phyloP scores from a whole-genome alignment of 2,329 filamentous ascomycete species.

The Aspergillus terreus region DNA sequence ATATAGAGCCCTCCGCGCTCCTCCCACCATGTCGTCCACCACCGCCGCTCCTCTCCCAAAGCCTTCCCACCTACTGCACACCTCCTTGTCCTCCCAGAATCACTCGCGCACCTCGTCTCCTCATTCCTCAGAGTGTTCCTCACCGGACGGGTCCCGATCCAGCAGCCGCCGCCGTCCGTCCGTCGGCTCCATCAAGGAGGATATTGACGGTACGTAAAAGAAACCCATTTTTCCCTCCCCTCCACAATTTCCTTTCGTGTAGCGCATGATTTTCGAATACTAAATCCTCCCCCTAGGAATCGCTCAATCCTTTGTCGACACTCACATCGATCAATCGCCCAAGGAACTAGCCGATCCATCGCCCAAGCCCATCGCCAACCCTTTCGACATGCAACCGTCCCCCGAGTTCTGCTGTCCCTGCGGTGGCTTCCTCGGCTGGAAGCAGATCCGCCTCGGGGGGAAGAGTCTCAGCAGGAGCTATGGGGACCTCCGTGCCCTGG shows the following conservation, averaged over 20 bases:
- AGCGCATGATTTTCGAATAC: neutral
- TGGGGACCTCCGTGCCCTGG: conserved; percentile 37
- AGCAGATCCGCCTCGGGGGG: conserved; percentile 43
- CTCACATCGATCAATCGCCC: conserved; percentile 27
- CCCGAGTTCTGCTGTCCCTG: conserved; percentile 46
- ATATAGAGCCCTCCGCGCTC: conserved; percentile 19
- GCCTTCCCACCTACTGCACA: conserved; percentile 19
- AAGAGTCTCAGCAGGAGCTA: conserved; percentile 44
- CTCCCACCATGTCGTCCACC: conserved; percentile 27
- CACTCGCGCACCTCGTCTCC: conserved; percentile 32
- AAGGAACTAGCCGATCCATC: conserved; percentile 13
- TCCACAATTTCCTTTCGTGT: neutral
- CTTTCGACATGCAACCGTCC: conserved; percentile 31
- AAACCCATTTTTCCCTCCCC: neutral
- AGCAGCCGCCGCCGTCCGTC: conserved; percentile 39
- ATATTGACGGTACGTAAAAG: conserved; percentile 34
- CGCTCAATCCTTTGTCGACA: conserved; percentile 44
- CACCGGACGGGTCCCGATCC: conserved; percentile 35
- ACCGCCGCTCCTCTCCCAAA: conserved; percentile 23
- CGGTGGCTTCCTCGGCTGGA: conserved; percentile 44
- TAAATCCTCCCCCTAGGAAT: conserved; percentile 27
- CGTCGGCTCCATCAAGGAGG: conserved; percentile 44
- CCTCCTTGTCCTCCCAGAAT: conserved; percentile 11
- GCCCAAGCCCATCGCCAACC: conserved; percentile 13
- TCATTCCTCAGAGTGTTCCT: conserved; percentile 28